A percentile compares a stretch with the other conserved stretches of the same genome.
These are phyloP conservation scores for Ailanthus altissimus DNA, from an alignment of 345 rosid species.

Conservation along the genomic window DNA sequence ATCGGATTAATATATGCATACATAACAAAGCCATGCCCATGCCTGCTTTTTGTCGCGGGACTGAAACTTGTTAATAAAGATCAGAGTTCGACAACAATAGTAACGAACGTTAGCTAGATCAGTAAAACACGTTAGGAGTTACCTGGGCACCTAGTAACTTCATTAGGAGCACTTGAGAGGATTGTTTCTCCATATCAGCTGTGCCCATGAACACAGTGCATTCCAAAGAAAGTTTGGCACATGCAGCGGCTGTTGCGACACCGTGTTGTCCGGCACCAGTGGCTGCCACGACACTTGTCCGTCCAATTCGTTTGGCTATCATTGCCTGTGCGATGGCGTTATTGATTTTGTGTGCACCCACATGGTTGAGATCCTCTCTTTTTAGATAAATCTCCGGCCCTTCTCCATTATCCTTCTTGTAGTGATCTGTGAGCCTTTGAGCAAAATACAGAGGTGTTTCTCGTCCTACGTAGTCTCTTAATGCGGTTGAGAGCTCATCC, in stretches of 20 bases:
- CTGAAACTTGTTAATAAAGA: background rate
- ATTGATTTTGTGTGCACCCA: constrained; percentile 82
- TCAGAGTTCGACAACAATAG: too few relatives aligned
- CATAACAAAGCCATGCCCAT: background rate
- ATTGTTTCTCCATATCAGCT: constrained; percentile 61
- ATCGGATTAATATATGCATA: background rate
- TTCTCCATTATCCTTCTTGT: constrained; percentile 51
- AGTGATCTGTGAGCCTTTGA: constrained; percentile 58
- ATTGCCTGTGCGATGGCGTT: constrained; percentile 87
- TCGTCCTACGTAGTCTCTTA: constrained; percentile 81
- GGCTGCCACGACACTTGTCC: constrained; percentile 53
- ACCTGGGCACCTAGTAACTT: constrained; percentile 67
- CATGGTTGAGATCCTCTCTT: constrained; percentile 81
- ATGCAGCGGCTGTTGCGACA: constrained; percentile 84
- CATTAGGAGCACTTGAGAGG: constrained; percentile 61
- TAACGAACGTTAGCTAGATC: too few relatives aligned
- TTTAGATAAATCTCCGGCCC: constrained; percentile 82
- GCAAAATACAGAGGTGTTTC: constrained; percentile 84
- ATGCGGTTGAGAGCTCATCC: constrained; percentile 60
- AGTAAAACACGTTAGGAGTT: too few relatives aligned
- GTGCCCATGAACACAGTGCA: constrained; percentile 78
- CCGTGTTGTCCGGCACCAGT: constrained; percentile 95
- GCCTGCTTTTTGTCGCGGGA: background rate
- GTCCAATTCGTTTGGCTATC: constrained; percentile 79
- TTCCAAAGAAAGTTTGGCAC: constrained; percentile 65